Conservation (phyloP, 208 protist genomes). For the Trypanosoma lewisi region DNA sequence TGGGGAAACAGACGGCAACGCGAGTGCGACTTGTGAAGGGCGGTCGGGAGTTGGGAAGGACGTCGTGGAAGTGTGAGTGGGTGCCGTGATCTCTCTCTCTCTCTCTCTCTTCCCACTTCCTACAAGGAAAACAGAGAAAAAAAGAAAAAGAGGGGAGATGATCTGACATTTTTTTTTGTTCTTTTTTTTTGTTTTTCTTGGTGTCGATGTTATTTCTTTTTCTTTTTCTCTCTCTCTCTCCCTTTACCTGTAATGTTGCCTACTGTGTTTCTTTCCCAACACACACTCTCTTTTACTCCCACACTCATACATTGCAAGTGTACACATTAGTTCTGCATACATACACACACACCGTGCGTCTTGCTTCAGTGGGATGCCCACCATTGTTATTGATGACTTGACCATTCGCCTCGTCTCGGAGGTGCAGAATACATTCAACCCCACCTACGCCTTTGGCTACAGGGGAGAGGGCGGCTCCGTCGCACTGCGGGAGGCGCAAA, state of each 20-base stretch:
- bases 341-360: background rate
- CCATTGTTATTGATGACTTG: slow-evolving; percentile 60
- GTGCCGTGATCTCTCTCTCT: background rate
- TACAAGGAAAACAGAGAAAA: no score
- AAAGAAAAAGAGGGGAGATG: no score
- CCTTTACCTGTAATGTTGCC: no score
- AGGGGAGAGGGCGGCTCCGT: slow-evolving; percentile 20
- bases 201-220: no score
- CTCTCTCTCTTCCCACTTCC: no score
- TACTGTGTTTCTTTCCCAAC: no score
- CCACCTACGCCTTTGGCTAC: slow-evolving; percentile 56
- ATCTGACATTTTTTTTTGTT: no score
- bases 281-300: no score
- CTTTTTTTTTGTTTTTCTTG: no score
- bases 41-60: background rate
- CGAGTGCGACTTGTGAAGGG: slow-evolving; percentile 17
- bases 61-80: background rate
- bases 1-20: background rate
- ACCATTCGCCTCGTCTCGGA: slow-evolving; percentile 61
- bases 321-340: no score
- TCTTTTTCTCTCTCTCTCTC: no score
- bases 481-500: slow-evolving; percentile 45
- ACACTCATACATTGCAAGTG: no score
- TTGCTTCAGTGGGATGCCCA: slow-evolving; percentile 30
- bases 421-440: slow-evolving; percentile 68